These are phyloP conservation scores for Periglandula ipomoeae DNA, from an alignment of 2,329 filamentous ascomycete genomes.

Conservation along the genomic window DNA sequence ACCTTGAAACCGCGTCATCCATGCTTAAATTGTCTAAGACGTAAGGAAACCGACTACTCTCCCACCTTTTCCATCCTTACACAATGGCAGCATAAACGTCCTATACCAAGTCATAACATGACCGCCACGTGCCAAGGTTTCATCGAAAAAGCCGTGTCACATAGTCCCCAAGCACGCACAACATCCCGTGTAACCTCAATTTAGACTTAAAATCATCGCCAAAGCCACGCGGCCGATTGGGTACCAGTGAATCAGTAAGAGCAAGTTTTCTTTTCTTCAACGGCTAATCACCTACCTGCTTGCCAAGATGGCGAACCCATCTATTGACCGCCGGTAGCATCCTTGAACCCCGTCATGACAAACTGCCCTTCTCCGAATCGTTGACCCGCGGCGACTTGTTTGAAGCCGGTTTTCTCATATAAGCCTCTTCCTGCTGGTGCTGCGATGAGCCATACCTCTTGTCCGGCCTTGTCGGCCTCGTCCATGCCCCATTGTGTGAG, in stretches of 20 bases:
- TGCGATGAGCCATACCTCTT: not conserved
- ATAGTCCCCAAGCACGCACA: not conserved
- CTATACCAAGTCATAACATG: too few relatives aligned
- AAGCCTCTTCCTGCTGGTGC: not conserved
- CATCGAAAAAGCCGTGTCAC: too few relatives aligned
- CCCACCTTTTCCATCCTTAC: too few relatives aligned
- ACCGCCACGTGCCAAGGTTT: too few relatives aligned
- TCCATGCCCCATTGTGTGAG: not conserved
- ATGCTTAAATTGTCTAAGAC: too few relatives aligned
- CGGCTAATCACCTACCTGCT: not conserved
- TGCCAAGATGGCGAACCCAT: not conserved
- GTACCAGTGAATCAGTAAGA: not conserved
- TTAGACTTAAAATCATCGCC: not conserved
- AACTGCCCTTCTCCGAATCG: not conserved
- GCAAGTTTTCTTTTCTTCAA: not conserved
- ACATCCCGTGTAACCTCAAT: not conserved
- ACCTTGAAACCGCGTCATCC: too few relatives aligned
- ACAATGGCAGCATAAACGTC: too few relatives aligned
- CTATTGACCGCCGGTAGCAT: not conserved
- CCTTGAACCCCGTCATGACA: constrained; percentile 7
- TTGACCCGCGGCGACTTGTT: not conserved
- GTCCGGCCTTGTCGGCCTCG: not conserved
- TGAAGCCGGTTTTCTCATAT: not conserved
- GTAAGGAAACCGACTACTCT: too few relatives aligned
- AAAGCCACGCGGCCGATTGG: not conserved